phyloP scores from a whole-genome alignment of 495 filamentous ascomycete genomes.

The Filosporella fistucella region DNA sequence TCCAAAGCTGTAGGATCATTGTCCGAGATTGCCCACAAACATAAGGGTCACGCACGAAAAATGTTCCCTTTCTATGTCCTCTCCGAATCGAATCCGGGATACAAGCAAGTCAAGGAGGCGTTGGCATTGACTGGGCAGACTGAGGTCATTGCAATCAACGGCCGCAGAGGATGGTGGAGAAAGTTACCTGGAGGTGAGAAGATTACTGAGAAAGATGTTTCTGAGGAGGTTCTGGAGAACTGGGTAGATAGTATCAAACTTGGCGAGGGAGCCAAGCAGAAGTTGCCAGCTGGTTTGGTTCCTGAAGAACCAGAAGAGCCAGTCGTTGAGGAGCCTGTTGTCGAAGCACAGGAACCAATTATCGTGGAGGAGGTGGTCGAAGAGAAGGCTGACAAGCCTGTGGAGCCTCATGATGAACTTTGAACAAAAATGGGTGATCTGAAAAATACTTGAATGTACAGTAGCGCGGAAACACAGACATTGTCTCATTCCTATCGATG shows the following conservation, averaged over 20 bases:
- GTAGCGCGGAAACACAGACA: not conserved
- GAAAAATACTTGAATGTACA: conserved; percentile 1
- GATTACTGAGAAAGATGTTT: conserved; percentile 44
- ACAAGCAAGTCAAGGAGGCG: conserved; percentile 47
- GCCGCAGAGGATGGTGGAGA: conserved; percentile 80
- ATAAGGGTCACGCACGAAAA: conserved; percentile 55
- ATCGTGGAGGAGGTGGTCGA: conserved; percentile 6
- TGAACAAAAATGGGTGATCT: not conserved
- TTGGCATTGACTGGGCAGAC: conserved; percentile 55
- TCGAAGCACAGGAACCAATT: not conserved
- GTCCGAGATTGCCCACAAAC: conserved; percentile 69
- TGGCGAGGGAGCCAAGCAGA: conserved; percentile 78
- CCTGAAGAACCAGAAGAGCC: conserved; percentile 30
- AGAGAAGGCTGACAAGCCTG: conserved; percentile 26
- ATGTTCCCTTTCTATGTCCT: conserved; percentile 83
- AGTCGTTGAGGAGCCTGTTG: conserved; percentile 25
- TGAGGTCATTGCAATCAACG: conserved; percentile 79
- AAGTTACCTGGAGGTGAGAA: conserved; percentile 40
- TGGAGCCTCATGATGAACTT: conserved; percentile 23
- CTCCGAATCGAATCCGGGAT: conserved; percentile 55
- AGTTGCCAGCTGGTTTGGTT: conserved; percentile 71
- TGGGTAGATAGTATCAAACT: conserved; percentile 89
- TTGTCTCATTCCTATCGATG: not conserved
- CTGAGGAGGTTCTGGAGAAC: conserved; percentile 58
- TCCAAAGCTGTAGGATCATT: conserved; percentile 60